Conservation (phyloP, 2,329 filamentous ascomycete species). For the Thelonectria blattea region DNA sequence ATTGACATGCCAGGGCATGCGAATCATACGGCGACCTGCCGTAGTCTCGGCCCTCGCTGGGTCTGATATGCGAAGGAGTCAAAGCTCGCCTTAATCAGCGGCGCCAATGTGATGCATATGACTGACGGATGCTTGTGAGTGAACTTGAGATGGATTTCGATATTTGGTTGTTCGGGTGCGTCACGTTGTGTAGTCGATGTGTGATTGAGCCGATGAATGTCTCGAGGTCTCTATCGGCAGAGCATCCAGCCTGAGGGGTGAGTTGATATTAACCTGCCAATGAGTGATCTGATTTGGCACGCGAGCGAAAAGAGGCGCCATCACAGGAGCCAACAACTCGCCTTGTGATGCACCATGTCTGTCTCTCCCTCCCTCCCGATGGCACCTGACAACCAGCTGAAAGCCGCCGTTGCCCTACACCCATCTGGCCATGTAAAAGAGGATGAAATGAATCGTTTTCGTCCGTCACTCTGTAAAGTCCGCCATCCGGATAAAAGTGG, state of each 20-base stretch:
- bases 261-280: neutral
- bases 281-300: neutral
- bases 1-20: conserved; percentile 15
- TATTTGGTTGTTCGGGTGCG: neutral
- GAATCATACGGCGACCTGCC: conserved; percentile 10
- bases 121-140: neutral
- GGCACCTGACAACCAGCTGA: conserved; percentile 1
- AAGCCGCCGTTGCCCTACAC: neutral
- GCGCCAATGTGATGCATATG: neutral
- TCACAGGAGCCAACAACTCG: conserved; percentile 8
- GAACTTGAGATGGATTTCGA: neutral
- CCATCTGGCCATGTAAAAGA: neutral
- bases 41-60: conserved; percentile 6
- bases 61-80: conserved; percentile 2
- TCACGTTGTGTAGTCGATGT: too few species aligned
- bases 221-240: too few species aligned
- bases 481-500: conserved; percentile 3
- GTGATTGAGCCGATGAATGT: too few species aligned
- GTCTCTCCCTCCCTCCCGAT: neutral
- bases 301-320: conserved; percentile 7
- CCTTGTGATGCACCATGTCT: conserved; percentile 11
- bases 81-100: neutral
- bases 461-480: neutral
- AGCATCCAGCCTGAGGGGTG: neutral
- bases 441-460: too few species aligned